Evolutionary conservation across 148 eudicot species (phyloP), one percentile per base, ranked within the genome.

Genomic region (Linanthus parryae): DNA sequence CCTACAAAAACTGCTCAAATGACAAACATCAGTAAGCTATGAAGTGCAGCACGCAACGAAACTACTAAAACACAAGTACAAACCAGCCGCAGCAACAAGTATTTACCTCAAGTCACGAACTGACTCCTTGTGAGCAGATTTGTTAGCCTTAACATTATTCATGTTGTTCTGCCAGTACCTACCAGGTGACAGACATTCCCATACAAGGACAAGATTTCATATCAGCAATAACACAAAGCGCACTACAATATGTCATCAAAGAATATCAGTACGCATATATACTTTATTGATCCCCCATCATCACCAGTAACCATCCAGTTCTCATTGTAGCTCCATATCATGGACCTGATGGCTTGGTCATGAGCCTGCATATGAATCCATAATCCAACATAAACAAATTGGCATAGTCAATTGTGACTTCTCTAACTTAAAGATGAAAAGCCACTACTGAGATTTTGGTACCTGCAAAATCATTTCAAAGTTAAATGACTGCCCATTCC

Each of bases 251-350:
- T 43, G 15, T 7, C 49, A 22, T 31, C 24, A 57, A 31, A n/a
- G n/a, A n/a, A n/a, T n/a, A 21, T 20, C 10, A 35, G 14, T 24
- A 20, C 1, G 12, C 21, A 39, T 56, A 24, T 39, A 62, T 71
- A 92, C 98, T 87, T 92, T 73, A 92, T 79, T 28, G 98, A 27
- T 41, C 96, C 98, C 38, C 96, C 96, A 71, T 92, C 94, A 73
- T 92, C 98, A 61, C 98, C 98, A 14, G 98, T 83, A 65, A 84
- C 96, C 98, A 92, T 92, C 98, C 98, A 92, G 65, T 81, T 87
- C 64, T 84, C 98, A 66, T 87, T 87, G 67, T 87, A 83, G 79
- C 98, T 92, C 98, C 98, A 92, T 27, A 92, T 82, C 98, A 87
- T 92, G 50, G 98, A 92, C 69, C 87, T 79, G 61, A 92, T 85